Evolutionary conservation across 257 asterid genomes (phyloP), one percentile per base, ranked within the genome.

Genomic region (Scutellaria galericulata): DNA sequence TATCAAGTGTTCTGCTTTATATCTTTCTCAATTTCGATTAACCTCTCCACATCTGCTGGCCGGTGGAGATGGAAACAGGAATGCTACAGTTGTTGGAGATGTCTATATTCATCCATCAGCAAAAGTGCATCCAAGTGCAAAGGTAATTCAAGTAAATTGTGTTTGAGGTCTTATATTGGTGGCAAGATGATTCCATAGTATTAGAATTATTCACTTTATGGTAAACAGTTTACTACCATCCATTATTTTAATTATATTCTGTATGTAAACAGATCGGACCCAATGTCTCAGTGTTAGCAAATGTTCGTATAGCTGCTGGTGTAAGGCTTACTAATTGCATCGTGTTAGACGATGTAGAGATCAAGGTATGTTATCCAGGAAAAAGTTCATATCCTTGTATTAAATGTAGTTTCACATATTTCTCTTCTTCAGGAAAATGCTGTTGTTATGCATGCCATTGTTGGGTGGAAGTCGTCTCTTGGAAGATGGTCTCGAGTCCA

Each of bases 401-500:
- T 41, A 13, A 67, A 15, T 13, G 20, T 37, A 37, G 70, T 52
- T 45, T 53, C 20, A 64, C 14, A 22, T 10, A 52, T 51, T 14
- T 76, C 66, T 72, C 10, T 44, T 76, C 44, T 51, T 9, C 82
- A 91, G 97, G 97, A 91, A 79, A 91, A 91, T 78, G 96, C 95
- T 66, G 86, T 89, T 66, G 90, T 88, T 20, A 86, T 86, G 63
- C 71, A 91, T 84, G 83, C 96, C 42, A 87, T 91, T 60, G 80
- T 91, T 13, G 96, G 96, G 11, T 89, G 97, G 97, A 89, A 90
- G 71, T 91, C 95, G 35, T 86, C 86, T 57, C 75, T 89, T 6
- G 97, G 97, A 59, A 85, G 82, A 80, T 91, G 97, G 96, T 89
- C 96, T 2, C 83, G 96, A 5, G 93, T 91, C 62, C 96, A 89